Conservation (phyloP, 768 basidiomycete species). For the Macrocybe gigantea region DNA sequence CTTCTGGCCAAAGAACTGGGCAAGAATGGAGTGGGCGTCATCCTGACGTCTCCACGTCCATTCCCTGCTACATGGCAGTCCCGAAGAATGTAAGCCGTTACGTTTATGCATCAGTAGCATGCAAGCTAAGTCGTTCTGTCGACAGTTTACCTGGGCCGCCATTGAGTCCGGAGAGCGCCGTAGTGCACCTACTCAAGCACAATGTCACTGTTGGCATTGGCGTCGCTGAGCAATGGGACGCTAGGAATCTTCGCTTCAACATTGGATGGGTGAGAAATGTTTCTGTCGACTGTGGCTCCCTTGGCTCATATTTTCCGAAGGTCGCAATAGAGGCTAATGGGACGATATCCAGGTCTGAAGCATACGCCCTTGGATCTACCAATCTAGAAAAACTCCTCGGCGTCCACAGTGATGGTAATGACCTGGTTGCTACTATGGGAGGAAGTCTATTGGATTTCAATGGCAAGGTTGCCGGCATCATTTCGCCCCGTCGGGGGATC, state of each 20-base stretch:
- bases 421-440: constrained; percentile 35
- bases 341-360: constrained; percentile 28
- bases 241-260: constrained; percentile 68
- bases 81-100: constrained; percentile 46
- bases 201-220: constrained; percentile 64
- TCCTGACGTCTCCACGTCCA: constrained; percentile 57
- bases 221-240: constrained; percentile 51
- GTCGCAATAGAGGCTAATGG: constrained; percentile 28
- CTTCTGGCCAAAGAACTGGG: constrained; percentile 61
- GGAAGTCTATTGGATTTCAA: constrained; percentile 36
- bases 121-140: not conserved
- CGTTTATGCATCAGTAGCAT: not conserved
- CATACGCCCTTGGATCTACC: constrained; percentile 32
- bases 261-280: constrained; percentile 40
- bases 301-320: constrained; percentile 7
- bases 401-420: constrained; percentile 15
- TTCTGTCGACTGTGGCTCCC: not conserved
- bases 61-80: constrained; percentile 64
- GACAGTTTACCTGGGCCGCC: constrained; percentile 67
- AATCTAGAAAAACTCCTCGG: constrained; percentile 41
- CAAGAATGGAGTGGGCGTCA: constrained; percentile 60
- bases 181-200: constrained; percentile 47
- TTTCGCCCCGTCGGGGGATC: constrained; percentile 20
- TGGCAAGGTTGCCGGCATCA: constrained; percentile 37
- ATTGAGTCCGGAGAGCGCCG: constrained; percentile 45